Evolutionary conservation across 345 rosid genomes (phyloP).

Genomic region (Jatropha curcas): DNA sequence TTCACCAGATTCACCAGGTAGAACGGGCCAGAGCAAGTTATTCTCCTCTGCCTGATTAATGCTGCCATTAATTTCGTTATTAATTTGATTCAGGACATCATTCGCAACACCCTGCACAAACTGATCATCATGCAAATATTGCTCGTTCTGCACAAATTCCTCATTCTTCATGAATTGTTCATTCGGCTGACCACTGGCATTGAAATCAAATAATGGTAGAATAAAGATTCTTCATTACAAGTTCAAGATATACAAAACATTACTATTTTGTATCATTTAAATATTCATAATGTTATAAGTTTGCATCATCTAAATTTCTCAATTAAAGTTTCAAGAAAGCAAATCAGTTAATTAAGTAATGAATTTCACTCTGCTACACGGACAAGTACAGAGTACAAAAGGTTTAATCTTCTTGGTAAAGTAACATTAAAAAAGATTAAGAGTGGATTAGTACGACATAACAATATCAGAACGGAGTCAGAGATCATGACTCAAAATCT

Average conservation of each 20-base stretch:
- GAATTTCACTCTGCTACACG: not conserved
- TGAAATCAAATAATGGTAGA: not conserved
- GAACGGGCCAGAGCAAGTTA: conserved; percentile 40
- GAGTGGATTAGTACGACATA: too few relatives aligned
- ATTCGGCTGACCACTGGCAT: conserved; percentile 19
- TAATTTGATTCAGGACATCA: conserved; percentile 25
- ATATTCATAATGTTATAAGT: not conserved
- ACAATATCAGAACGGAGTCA: not conserved
- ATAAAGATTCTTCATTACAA: not conserved
- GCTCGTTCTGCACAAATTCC: conserved; percentile 29
- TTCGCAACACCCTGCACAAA: not conserved
- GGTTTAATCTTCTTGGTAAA: too few relatives aligned
- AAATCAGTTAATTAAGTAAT: not conserved
- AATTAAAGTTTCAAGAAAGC: not conserved
- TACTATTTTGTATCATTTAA: not conserved
- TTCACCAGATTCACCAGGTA: conserved; percentile 47
- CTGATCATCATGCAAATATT: conserved; percentile 32
- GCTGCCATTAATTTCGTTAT: conserved; percentile 14
- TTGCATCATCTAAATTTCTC: not conserved
- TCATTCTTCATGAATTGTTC: conserved; percentile 14
- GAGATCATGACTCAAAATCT: not conserved
- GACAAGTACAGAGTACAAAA: not conserved
- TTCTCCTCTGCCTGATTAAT: conserved; percentile 13
- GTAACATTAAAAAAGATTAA: not conserved
- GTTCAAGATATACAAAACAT: not conserved